These are phyloP conservation scores for Penicillium paxilli DNA, from an alignment of 495 filamentous ascomycete genomes.

Conservation along the genomic window DNA sequence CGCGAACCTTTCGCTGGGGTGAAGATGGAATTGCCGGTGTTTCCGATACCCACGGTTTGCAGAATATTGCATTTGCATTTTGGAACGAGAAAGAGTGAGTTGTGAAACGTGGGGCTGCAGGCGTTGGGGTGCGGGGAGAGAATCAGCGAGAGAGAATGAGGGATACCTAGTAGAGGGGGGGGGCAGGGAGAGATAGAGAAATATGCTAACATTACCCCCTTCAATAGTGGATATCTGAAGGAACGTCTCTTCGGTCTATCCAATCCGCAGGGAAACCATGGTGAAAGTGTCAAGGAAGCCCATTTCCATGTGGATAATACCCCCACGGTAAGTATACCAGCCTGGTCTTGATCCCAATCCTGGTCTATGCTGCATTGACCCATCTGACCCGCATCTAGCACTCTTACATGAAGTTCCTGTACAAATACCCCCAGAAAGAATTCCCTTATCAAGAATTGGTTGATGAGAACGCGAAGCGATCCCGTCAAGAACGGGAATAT, in stretches of 20 bases:
- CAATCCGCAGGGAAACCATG: constrained; percentile 95
- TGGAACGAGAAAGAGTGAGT: constrained; percentile 96
- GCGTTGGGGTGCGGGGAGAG: too few species aligned
- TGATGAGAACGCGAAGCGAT: constrained; percentile 76
- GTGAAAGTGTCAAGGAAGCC: constrained; percentile 92
- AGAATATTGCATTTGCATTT: constrained; percentile 93
- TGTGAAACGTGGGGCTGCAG: background rate
- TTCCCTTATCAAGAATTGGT: constrained; percentile 91
- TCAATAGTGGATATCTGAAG: constrained; percentile 78
- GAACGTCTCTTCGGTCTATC: constrained; percentile 92
- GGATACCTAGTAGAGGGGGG: too few species aligned
- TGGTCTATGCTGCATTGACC: background rate
- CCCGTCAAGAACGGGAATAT: constrained; percentile 78
- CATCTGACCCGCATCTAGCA: constrained; percentile 54
- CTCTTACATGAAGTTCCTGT: constrained; percentile 98
- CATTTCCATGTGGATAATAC: constrained; percentile 97
- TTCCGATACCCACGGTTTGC: constrained; percentile 82
- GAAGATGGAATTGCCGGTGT: constrained; percentile 97
- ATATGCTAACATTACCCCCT: background rate
- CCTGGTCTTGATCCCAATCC: too few species aligned
- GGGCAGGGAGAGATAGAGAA: background rate
- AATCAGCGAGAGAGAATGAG: too few species aligned
- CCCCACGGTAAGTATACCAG: constrained; percentile 58
- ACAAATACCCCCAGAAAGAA: constrained; percentile 90
- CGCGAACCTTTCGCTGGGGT: constrained; percentile 88